Percentiles rank a stretch among this genome's conserved stretches.
These are phyloP conservation scores for Ligustrum vulgare DNA, from an alignment of 257 asterid species.

Conservation along the genomic window DNA sequence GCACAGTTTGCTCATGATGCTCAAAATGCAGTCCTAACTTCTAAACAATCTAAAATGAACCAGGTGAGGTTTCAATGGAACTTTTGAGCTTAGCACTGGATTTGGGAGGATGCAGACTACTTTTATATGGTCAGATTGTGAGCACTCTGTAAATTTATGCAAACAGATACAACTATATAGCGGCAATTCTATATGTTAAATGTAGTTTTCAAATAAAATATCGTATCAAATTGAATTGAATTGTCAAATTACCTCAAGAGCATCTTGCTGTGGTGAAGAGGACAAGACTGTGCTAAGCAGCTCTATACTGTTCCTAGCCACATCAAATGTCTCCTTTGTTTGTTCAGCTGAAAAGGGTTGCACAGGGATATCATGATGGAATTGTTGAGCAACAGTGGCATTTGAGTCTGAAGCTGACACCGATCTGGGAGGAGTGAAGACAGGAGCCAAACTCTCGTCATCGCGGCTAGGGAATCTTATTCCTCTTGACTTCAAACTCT, in stretches of 20 bases:
- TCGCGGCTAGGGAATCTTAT: constrained; percentile 96
- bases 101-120: neutral
- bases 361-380: constrained; percentile 58
- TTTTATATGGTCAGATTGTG: neutral
- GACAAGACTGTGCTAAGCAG: constrained; percentile 88
- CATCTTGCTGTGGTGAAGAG: constrained; percentile 97
- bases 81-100: neutral
- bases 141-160: neutral
- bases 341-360: constrained; percentile 76
- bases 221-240: neutral
- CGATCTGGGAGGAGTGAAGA: constrained; percentile 90
- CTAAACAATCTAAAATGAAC: neutral
- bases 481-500: constrained; percentile 95
- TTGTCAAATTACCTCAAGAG: constrained; percentile 60
- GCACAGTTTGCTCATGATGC: neutral
- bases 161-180: neutral
- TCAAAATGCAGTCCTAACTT: neutral
- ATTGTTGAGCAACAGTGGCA: constrained; percentile 49
- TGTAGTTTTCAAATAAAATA: constrained; percentile 7
- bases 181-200: neutral
- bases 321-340: constrained; percentile 92
- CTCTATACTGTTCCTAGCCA: constrained; percentile 94
- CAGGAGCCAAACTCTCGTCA: constrained; percentile 88
- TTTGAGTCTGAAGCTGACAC: constrained; percentile 56
- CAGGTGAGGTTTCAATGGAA: neutral